Base-by-base conservation (phyloP, 495 filamentous ascomycete genomes). In the Aspergillus nanangensis region DNA sequence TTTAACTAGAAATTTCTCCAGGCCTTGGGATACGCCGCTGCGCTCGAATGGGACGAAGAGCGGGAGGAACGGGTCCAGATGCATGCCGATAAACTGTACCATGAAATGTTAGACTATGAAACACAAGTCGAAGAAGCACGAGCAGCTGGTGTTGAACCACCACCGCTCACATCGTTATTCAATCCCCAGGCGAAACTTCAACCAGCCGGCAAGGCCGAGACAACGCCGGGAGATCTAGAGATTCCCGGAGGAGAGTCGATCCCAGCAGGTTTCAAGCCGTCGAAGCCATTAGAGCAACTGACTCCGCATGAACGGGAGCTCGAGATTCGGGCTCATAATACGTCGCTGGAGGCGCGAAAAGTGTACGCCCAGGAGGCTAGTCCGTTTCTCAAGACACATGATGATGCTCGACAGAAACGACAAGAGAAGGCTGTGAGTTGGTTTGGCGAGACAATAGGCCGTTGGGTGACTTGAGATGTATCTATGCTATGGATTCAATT, bases 1-100 rank as follows among this genome's bases (percentile, higher is more conserved):
- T n/a, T n/a, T n/a, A n/a, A n/a, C n/a, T 48, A 90, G 80, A 84
- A 89, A 67, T 88, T 97, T 51, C 67, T 98, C 29, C 88, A 90
- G 62, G 88, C 90, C 8, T 67, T 98, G 22, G 93, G 93, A n/a
- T 98, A 96, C 62, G 74, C 94, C 51, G 77, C 79, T 0, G 75
- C 74, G 29, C 73, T 77, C 49, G 71, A 83, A 11, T 76, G 81
- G n/a, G 71, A 79, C 27, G 53, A 60, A 11, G 84, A 84, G 35
- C 76, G 83, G 40, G 87, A 95, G 52, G 93, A 97, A 69, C 72
- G 80, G 44, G 95, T 98, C 48, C 93, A 98, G 68, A 87, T 98
- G 86, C 89, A 94, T 64, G 91, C 89, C 40, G 90, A 96, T 66
- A 81, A 76, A 43, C 72, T 96, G 24, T 96, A 90, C 61, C 89